These are phyloP conservation scores for Mitragyna speciosa DNA, from an alignment of 257 asterid genomes.

Conservation along the genomic window DNA sequence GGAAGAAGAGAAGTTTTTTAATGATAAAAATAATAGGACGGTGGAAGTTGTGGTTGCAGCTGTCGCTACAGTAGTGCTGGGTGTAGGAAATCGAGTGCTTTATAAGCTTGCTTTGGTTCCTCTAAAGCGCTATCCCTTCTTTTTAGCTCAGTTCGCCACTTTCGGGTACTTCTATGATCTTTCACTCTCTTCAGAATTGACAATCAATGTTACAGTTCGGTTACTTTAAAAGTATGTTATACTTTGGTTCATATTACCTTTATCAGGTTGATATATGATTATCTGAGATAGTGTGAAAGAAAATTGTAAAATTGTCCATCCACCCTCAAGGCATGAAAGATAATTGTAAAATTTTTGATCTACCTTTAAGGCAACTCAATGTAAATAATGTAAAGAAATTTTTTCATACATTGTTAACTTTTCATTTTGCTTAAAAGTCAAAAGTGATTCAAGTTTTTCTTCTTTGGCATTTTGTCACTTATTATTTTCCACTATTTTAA, in stretches of 20 bases:
- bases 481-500: neutral
- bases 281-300: too few species aligned
- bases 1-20: slow-evolving; percentile 20
- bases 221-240: neutral
- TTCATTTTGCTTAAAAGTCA: neutral
- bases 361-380: neutral
- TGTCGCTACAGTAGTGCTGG: slow-evolving; percentile 75
- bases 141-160: slow-evolving; percentile 95
- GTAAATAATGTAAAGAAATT: neutral
- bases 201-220: neutral
- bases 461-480: neutral
- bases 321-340: too few species aligned
- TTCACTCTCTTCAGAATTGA: neutral
- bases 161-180: slow-evolving; percentile 58
- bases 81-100: slow-evolving; percentile 89
- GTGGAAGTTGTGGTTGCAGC: slow-evolving; percentile 67
- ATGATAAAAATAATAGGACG: slow-evolving; percentile 35
- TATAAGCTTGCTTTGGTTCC: slow-evolving; percentile 93
- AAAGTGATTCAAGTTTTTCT: neutral
- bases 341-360: neutral
- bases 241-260: neutral
- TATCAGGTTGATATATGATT: too few species aligned
- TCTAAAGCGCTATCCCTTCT: slow-evolving; percentile 79
- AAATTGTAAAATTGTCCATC: too few species aligned
- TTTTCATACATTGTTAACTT: neutral